Evolutionary conservation across 2,329 filamentous ascomycete genomes (phyloP).

Genomic region (Neoarthrinium moseri): DNA sequence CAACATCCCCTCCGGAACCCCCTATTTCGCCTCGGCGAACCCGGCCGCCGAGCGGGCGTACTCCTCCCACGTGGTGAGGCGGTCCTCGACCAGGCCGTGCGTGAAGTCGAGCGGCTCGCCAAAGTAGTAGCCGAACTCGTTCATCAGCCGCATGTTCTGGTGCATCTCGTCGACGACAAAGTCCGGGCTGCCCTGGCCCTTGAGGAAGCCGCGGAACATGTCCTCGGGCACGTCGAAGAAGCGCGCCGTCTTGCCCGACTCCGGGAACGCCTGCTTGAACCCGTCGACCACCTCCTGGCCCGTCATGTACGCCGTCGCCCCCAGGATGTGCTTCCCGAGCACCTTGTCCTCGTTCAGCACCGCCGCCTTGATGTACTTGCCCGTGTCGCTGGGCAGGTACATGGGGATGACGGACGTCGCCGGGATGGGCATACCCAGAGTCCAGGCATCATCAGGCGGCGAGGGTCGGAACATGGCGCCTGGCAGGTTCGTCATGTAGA

Average conservation of each 20-base stretch:
- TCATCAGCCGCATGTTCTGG: slow-evolving; percentile 52
- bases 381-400: slow-evolving; percentile 29
- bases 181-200: slow-evolving; percentile 33
- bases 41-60: slow-evolving; percentile 30
- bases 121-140: slow-evolving; percentile 52
- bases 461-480: slow-evolving; percentile 21
- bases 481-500: slow-evolving; percentile 51
- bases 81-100: slow-evolving; percentile 33
- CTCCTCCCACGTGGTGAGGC: slow-evolving; percentile 41
- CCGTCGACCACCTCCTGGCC: slow-evolving; percentile 34
- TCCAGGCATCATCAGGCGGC: slow-evolving; percentile 28
- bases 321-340: slow-evolving; percentile 42
- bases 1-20: too few relatives aligned
- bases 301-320: slow-evolving; percentile 40
- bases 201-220: slow-evolving; percentile 37
- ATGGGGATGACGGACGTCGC: slow-evolving; percentile 25
- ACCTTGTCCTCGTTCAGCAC: slow-evolving; percentile 31
- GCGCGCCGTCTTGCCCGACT: slow-evolving; percentile 35
- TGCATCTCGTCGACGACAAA: slow-evolving; percentile 46
- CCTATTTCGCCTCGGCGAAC: slow-evolving; percentile 36
- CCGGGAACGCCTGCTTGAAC: slow-evolving; percentile 36
- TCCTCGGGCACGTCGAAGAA: slow-evolving; percentile 35
- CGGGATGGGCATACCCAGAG: slow-evolving; percentile 24
- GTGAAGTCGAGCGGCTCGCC: slow-evolving; percentile 39
- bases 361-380: slow-evolving; percentile 32